Evolutionary conservation across 805 yeast species (phyloP), one percentile per base, ranked within the genome.

Genomic region (Starmerella geochares): DNA sequence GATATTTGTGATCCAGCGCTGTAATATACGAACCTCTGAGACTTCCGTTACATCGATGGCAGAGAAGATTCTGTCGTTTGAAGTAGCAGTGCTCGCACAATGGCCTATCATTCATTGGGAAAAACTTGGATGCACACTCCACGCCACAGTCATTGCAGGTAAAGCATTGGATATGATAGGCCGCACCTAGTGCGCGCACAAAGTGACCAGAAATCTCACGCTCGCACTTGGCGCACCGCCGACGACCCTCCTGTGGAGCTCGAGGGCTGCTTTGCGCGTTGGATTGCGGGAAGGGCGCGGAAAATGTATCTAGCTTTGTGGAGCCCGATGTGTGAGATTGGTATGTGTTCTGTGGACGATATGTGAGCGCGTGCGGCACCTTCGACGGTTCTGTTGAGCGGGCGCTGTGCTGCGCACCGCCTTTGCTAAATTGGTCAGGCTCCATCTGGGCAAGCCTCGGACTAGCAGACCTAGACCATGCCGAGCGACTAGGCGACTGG

Each of bases 1-100:
- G 97, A 65, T 86, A 92, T 61, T 90, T 84, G 58, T 81, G 79
- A 11, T 94, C 95, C 60, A 88, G 76, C 0, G 96, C 96, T 1
- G 95, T 88, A 51, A 88, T 87, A 67, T 90, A 90, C 1, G 95
- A 83, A 0, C 96, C 96, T 58, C 96, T 70, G 46, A 94, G 71
- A 3, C 95, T 95, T 23, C 75, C 77, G 55, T 85, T 78, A 68
- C 99, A 92, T 16, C 79, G 83, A 61, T 74, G 76, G 62, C 99
- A 92, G n/a, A 92, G 76, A 46, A 92, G 73, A 50, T 85, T 83
- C 50, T 87, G 75, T 58, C 94, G 76, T 62, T 77, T 80, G 70
- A 92, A 92, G 65, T 87, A 92, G 67, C 92, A 94, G 57, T 79
- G 83, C 67, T 92, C 98, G 67, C 99, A 92, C 24, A 92, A 71